Conservation (phyloP, 768 basidiomycete species). For the Lentinus brumalis region DNA sequence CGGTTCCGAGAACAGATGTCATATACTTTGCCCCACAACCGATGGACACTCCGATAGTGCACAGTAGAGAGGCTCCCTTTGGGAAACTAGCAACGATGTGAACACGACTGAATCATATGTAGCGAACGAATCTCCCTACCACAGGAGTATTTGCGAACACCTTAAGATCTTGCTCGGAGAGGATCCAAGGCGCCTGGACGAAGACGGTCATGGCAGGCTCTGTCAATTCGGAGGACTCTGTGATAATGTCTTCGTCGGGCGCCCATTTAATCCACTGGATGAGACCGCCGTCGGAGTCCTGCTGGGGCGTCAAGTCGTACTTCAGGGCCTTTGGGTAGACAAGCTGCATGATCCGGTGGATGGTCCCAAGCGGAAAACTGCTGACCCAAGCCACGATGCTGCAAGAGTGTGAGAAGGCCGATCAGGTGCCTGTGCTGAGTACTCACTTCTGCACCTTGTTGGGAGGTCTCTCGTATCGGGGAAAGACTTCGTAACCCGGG, state of each 20-base stretch:
- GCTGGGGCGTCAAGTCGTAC: constrained; percentile 34
- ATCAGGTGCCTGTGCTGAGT: neutral
- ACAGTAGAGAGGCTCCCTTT: constrained; percentile 10
- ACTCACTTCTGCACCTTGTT: constrained; percentile 43
- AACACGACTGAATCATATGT: neutral
- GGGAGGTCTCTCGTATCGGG: constrained; percentile 39
- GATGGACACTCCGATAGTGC: constrained; percentile 13
- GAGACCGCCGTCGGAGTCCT: constrained; percentile 18
- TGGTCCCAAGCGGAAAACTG: constrained; percentile 53
- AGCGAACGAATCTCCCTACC: neutral
- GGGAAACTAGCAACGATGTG: neutral
- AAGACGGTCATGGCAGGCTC: constrained; percentile 31
- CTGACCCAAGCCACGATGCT: constrained; percentile 55
- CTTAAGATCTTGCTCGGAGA: constrained; percentile 37
- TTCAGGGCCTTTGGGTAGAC: constrained; percentile 30
- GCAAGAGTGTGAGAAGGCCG: neutral
- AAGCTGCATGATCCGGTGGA: constrained; percentile 42
- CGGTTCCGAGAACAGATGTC: constrained; percentile 39
- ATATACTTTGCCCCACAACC: constrained; percentile 41
- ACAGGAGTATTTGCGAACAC: constrained; percentile 26
- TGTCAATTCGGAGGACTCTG: constrained; percentile 8
- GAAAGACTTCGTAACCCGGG: constrained; percentile 11
- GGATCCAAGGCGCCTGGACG: constrained; percentile 43
- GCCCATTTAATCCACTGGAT: constrained; percentile 24
- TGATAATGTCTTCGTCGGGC: constrained; percentile 1